A percentile compares a stretch with the other conserved stretches of the same genome.
These are phyloP conservation scores for Parietaria judaica DNA, from an alignment of 306 rosid genomes.

Conservation along the genomic window DNA sequence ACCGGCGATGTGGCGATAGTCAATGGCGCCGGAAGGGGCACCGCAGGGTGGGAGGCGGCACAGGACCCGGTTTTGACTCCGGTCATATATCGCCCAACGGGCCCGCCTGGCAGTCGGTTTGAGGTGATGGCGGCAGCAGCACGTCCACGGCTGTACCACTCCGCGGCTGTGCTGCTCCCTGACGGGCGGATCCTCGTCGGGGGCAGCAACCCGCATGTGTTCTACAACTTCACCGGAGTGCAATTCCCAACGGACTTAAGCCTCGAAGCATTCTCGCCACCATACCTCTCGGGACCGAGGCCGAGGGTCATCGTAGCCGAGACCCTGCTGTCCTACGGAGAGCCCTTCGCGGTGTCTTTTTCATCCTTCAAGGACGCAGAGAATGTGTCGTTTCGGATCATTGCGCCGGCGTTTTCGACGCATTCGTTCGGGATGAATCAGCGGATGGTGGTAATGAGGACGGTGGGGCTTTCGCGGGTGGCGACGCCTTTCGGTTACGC, in stretches of 20 bases:
- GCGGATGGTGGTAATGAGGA: conserved; percentile 55
- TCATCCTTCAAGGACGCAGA: conserved; percentile 16
- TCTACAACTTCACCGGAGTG: conserved; percentile 51
- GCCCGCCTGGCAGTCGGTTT: conserved; percentile 5
- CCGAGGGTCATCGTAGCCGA: conserved; percentile 28
- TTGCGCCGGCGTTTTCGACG: conserved; percentile 63
- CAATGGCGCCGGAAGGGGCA: conserved; percentile 47
- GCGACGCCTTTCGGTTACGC: conserved; percentile 18
- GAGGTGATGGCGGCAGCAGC: conserved; percentile 34
- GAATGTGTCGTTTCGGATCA: conserved; percentile 41
- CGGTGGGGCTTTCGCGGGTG: conserved; percentile 11
- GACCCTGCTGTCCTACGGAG: conserved; percentile 25
- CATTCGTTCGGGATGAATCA: conserved; percentile 70
- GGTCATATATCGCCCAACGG: conserved; percentile 29
- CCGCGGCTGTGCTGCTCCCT: conserved; percentile 38
- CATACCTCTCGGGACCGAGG: conserved; percentile 39
- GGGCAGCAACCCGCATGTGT: conserved; percentile 64
- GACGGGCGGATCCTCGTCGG: conserved; percentile 65
- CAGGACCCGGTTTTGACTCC: conserved; percentile 40
- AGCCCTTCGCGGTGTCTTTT: conserved; percentile 26
- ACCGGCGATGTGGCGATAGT: conserved; percentile 51
- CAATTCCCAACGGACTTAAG: conserved; percentile 65
- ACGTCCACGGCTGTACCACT: conserved; percentile 58
- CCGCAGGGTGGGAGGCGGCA: conserved; percentile 71
- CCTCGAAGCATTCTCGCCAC: conserved; percentile 65